Evolutionary conservation across 2,329 filamentous ascomycete genomes (phyloP), one percentile per base, ranked within the genome.

Genomic region (Colletotrichum higginsianum): DNA sequence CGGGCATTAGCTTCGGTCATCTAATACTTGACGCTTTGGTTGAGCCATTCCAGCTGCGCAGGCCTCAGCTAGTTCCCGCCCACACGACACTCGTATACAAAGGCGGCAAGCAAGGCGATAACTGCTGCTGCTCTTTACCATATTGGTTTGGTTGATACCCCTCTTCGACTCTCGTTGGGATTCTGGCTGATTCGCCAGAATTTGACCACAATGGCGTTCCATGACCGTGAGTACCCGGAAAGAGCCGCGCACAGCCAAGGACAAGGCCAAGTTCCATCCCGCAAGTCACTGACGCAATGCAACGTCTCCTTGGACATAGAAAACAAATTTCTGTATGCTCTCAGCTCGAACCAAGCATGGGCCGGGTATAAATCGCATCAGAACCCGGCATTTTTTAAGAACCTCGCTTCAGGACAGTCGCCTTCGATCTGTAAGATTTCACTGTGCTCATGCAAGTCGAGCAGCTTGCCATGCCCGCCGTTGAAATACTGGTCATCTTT

Each of bases 301-400:
- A 46, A 16, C 3, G 15, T 40, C 26, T 44, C 21, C 50, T 11
- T 44, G 6, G 21, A 46, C 74, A 50, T 78, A 84, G 83, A 86
- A 85, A 89, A 92, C 81, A 83, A 85, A 72, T 91, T 91, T 77
- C 83, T 87, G 75, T 87, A 88, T 77, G 90, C 90, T 72, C 82
- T 95, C 76, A 87, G 87, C 82, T 89, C 88, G 76, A 95, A 95
- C 84, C 88, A 89, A 75, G 86, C 90, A 75, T 95, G 92, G 91
- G 91, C 91, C 47, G 85, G 87, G 70, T 89, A 91, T 76, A 91
- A 90, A 75, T 82, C 86, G 61, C 85, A 90, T 74, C 86, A 90
- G 76, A 90, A 95, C 74, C 92, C 93, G 2, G 85, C 89, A 18
- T 91, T 94, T 83, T 94, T 96, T 83, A 84, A 88, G 57, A 89